These are phyloP conservation scores for Umbellularia californica DNA, from an alignment of 164 flowering plant genomes.

Conservation along the genomic window DNA sequence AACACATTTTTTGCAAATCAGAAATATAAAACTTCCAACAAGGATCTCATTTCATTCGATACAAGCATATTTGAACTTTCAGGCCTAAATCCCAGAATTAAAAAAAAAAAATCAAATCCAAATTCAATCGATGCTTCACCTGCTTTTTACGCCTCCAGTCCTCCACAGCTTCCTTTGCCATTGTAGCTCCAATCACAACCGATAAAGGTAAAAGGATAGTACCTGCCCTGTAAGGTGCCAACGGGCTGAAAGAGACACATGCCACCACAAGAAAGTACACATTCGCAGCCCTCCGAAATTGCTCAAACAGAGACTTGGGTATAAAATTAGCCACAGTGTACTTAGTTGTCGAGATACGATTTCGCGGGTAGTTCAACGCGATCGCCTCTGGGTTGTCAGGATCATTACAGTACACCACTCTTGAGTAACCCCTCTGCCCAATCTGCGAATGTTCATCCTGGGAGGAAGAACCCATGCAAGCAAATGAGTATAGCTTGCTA, in stretches of 20 bases:
- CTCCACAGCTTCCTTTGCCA: conserved; percentile 82
- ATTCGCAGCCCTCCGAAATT: conserved; percentile 80
- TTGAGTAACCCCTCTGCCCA: conserved; percentile 63
- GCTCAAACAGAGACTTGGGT: conserved; percentile 79
- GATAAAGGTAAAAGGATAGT: conserved; percentile 56
- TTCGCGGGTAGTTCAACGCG: conserved; percentile 45
- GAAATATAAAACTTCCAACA: no score
- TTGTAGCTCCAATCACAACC: conserved; percentile 74
- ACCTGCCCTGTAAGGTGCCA: conserved; percentile 68
- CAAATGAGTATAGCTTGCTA: conserved; percentile 51
- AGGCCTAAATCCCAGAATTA: not conserved
- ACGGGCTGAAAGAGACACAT: conserved; percentile 69
- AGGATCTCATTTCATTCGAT: not conserved
- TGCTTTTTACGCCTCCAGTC: conserved; percentile 78
- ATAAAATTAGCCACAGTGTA: conserved; percentile 62
- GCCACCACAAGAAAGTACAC: conserved; percentile 72
- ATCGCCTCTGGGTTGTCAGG: conserved; percentile 50
- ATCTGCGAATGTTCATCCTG: conserved; percentile 48
- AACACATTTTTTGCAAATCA: not conserved
- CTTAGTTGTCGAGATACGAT: conserved; percentile 79
- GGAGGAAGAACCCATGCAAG: conserved; percentile 32
- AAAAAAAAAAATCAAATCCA: not conserved
- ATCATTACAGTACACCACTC: conserved; percentile 69
- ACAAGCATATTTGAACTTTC: not conserved
- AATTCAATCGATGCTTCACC: conserved; percentile 27